These are phyloP conservation scores for Arxiozyma bovina DNA, from an alignment of 1,139 yeast genomes.

Conservation along the genomic window DNA sequence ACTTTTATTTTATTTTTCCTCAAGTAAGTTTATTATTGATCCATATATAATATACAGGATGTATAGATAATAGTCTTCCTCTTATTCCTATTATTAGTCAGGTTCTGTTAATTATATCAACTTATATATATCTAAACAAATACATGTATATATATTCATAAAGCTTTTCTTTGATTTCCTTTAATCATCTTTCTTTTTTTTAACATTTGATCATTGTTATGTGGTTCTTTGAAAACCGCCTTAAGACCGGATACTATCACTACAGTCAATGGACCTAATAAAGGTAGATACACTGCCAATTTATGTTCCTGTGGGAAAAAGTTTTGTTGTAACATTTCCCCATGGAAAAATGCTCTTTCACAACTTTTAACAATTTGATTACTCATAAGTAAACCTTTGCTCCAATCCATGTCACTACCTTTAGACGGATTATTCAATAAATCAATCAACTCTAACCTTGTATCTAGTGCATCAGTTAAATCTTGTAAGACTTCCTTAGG, in stretches of 20 bases:
- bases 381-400: slow-evolving; percentile 44
- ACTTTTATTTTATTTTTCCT: too few relatives aligned
- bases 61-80: neutral
- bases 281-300: slow-evolving; percentile 83
- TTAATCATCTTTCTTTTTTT: neutral
- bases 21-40: too few relatives aligned
- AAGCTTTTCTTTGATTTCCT: neutral
- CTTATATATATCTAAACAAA: too few relatives aligned
- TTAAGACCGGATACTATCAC: slow-evolving; percentile 56
- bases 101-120: too few relatives aligned
- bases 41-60: neutral
- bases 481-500: slow-evolving; percentile 41
- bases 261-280: slow-evolving; percentile 74
- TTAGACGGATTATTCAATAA: slow-evolving; percentile 21
- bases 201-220: neutral
- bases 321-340: slow-evolving; percentile 89
- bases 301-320: slow-evolving; percentile 94
- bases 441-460: slow-evolving; percentile 29
- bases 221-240: slow-evolving; percentile 35
- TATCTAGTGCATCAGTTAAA: slow-evolving; percentile 29
- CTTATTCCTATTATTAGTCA: neutral
- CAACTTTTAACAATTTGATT: slow-evolving; percentile 49
- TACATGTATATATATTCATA: too few relatives aligned
- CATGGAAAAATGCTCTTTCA: slow-evolving; percentile 80
- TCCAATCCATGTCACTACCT: slow-evolving; percentile 31